Evolutionary conservation across 2,329 filamentous ascomycete species (phyloP).

Genomic region (Tolypocladium sp.): DNA sequence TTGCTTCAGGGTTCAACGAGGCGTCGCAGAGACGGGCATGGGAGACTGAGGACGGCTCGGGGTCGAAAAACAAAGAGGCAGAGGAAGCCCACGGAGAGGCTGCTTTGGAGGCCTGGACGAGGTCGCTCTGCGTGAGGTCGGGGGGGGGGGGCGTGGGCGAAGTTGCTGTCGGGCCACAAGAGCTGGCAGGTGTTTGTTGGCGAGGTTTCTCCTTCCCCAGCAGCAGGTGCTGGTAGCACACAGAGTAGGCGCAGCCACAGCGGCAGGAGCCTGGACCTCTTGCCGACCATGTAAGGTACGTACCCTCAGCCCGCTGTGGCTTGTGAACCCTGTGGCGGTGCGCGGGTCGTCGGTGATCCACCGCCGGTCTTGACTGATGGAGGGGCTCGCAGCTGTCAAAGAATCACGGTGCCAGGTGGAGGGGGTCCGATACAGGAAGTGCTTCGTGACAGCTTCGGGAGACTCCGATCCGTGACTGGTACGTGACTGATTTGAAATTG

Average conservation of each 20-base stretch:
- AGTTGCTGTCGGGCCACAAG: background rate
- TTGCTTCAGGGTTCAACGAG: background rate
- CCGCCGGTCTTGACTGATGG: slow-evolving; percentile 6
- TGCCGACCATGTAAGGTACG: background rate
- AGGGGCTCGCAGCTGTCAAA: no score
- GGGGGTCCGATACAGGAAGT: background rate
- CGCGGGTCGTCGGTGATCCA: background rate
- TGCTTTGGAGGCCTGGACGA: background rate
- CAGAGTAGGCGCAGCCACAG: background rate
- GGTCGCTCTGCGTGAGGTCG: background rate
- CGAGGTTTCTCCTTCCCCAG: background rate
- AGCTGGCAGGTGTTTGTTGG: background rate
- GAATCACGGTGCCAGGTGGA: no score
- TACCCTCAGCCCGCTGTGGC: background rate
- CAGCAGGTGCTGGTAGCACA: background rate
- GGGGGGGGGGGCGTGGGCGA: background rate
- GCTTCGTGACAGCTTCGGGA: background rate
- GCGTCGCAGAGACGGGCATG: background rate
- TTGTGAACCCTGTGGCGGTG: background rate
- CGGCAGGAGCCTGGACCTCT: background rate
- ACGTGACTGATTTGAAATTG: background rate
- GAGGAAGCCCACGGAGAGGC: background rate
- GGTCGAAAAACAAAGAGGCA: background rate
- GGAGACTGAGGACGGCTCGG: background rate
- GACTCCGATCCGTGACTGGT: background rate